Percentiles rank a stretch among this genome's conserved stretches.
Evolutionary conservation across 1,284 basidiomycete species (phyloP).

Genomic region (Naganishia sp.): DNA sequence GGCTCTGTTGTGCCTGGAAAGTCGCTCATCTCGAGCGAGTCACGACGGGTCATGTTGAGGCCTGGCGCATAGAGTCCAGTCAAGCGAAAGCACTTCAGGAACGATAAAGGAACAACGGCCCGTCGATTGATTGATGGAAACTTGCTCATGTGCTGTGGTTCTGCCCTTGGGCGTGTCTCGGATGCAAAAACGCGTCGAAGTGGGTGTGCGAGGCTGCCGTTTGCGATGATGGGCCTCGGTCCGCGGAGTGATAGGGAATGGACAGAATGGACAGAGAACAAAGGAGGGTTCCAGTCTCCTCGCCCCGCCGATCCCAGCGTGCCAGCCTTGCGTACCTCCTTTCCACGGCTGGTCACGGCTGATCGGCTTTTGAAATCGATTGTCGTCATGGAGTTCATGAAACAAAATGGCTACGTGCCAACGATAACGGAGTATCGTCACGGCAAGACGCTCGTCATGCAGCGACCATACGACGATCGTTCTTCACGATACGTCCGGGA

Average conservation of each 20-base stretch:
- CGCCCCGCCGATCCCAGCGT: not conserved
- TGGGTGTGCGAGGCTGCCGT: not conserved
- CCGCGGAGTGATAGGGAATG: not conserved
- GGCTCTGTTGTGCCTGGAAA: not conserved
- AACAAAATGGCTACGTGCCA: not conserved
- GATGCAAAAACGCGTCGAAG: conserved; percentile 4
- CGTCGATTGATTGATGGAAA: not conserved
- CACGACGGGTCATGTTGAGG: conserved; percentile 4
- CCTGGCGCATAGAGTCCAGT: not conserved
- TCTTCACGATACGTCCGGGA: not conserved
- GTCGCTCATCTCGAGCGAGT: conserved; percentile 8
- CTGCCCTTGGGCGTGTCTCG: conserved; percentile 6
- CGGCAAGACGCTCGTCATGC: conserved; percentile 13
- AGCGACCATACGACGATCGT: not conserved
- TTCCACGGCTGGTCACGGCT: too few relatives aligned
- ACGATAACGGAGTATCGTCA: not conserved
- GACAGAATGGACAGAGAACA: not conserved
- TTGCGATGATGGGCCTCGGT: not conserved
- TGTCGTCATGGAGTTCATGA: not conserved
- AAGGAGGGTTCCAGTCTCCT: not conserved
- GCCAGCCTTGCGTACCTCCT: too few relatives aligned
- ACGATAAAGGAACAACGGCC: not conserved
- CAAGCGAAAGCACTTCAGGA: not conserved
- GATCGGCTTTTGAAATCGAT: not conserved
- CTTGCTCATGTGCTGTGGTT: not conserved